These are phyloP conservation scores for Globisporangium spinosum DNA, from an alignment of 352 stramenopile species.

Conservation along the genomic window DNA sequence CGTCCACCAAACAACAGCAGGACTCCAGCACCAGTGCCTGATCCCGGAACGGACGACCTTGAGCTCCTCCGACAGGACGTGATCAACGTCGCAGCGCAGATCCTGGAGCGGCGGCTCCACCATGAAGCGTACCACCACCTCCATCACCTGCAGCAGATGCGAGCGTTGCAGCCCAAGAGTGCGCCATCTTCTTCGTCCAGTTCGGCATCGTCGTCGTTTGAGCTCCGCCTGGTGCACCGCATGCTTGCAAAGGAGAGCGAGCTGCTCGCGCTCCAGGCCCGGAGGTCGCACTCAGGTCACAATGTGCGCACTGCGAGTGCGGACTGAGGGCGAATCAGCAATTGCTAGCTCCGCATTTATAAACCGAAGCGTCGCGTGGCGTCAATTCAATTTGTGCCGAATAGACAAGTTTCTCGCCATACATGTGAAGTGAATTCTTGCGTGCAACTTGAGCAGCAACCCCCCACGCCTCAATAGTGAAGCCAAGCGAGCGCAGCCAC, in stretches of 20 bases:
- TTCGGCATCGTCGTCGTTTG: slow-evolving; percentile 4
- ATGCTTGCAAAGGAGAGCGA: slow-evolving; percentile 36
- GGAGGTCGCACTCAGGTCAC: background rate
- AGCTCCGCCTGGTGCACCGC: slow-evolving; percentile 29
- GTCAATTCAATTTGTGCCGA: background rate
- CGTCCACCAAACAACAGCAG: background rate
- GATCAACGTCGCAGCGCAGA: slow-evolving; percentile 23
- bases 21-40: background rate
- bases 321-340: background rate
- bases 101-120: slow-evolving; percentile 21
- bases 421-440: too few relatives aligned
- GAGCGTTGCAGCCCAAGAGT: background rate
- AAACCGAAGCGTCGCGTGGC: background rate
- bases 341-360: background rate
- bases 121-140: background rate
- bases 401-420: background rate
- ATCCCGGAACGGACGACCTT: background rate
- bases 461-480: too few relatives aligned
- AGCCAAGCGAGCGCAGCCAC: too few relatives aligned
- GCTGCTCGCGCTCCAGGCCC: slow-evolving; percentile 20
- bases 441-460: too few relatives aligned
- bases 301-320: background rate
- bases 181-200: too few relatives aligned
- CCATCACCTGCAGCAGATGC: background rate
- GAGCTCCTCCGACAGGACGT: slow-evolving; percentile 23